Evolutionary conservation across 148 eudicot genomes (phyloP), one percentile per base, ranked within the genome.

Genomic region (Diospyros lotus): DNA sequence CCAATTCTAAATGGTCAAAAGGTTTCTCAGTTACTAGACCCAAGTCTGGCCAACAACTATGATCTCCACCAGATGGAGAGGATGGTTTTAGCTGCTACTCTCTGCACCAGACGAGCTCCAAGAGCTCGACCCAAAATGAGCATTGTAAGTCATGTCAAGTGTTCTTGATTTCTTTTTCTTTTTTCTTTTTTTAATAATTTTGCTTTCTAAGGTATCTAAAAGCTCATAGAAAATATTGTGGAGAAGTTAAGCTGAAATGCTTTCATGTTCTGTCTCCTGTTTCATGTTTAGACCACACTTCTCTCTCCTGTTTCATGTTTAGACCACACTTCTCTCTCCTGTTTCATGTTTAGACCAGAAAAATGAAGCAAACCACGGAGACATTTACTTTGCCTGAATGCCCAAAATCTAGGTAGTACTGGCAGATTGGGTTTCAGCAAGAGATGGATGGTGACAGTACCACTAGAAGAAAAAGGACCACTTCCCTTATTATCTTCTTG

Each of bases 11-110:
- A 83, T 74, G 83, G 84, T 46, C 91, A 93, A 39, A 88, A 93
- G 78, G 71, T 88, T 64, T 58, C 87, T 58, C 82, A 84, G 60
- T 81, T 90, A 71, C 78, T 87, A 41, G 99, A 93, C 78, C 90
- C 96, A 15, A 73, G 76, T 75, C 73, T 95, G 84, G 86, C 71
- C 52, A 76, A 75, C 64, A 80, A 84, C 62, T 84, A 85, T 62
- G 79, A 87, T 75, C 73, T 8, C 12, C 89, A 93, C 69, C 96
- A 87, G 75, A 83, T 95, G 80, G 96, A 95, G 80, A 84, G 81
- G 74, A 90, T 95, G 96, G 84, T 86, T 82, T 84, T 91, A 85
- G 96, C 99, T 71, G 97, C 99, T 70, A 84, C 87, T 41, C 93
- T 95, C 43, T 95, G 97, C 72, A 88, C 91, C 77, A 86, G 91